phyloP scores from a whole-genome alignment of 768 basidiomycete species.

The Pulveroboletus sp. region DNA sequence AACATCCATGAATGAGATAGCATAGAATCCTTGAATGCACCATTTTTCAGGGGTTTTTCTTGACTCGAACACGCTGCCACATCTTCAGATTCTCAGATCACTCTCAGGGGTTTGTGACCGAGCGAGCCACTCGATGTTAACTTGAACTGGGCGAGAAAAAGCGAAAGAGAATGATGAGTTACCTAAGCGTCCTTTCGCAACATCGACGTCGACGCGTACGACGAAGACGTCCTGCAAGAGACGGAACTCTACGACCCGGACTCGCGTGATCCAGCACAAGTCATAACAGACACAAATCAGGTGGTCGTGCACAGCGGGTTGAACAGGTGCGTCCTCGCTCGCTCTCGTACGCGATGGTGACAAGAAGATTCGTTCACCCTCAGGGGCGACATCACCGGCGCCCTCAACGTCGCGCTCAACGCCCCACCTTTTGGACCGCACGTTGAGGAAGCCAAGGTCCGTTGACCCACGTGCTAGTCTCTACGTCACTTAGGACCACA shows the following conservation, averaged over 20 bases:
- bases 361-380: too few relatives aligned
- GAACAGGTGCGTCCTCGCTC: slow-evolving; percentile 53
- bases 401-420: slow-evolving; percentile 66
- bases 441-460: slow-evolving; percentile 87
- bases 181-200: slow-evolving; percentile 67
- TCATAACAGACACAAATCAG: slow-evolving; percentile 72
- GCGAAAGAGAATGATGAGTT: not conserved
- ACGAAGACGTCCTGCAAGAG: slow-evolving; percentile 85
- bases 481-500: too few relatives aligned
- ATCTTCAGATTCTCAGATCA: too few relatives aligned
- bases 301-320: slow-evolving; percentile 67
- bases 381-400: slow-evolving; percentile 75
- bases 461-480: not conserved
- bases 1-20: too few relatives aligned
- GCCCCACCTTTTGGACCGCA: slow-evolving; percentile 85
- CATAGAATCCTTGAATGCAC: too few relatives aligned
- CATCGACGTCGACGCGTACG: slow-evolving; percentile 90
- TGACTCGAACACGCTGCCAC: too few relatives aligned
- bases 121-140: too few relatives aligned
- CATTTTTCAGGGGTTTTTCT: too few relatives aligned
- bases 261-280: slow-evolving; percentile 70
- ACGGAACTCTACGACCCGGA: slow-evolving; percentile 86
- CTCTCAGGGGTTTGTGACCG: too few relatives aligned
- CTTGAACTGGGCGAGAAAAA: too few relatives aligned
- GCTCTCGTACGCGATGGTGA: too few relatives aligned